Conservation (phyloP, 1,284 basidiomycete genomes). For the Kwoniella shivajii region DNA sequence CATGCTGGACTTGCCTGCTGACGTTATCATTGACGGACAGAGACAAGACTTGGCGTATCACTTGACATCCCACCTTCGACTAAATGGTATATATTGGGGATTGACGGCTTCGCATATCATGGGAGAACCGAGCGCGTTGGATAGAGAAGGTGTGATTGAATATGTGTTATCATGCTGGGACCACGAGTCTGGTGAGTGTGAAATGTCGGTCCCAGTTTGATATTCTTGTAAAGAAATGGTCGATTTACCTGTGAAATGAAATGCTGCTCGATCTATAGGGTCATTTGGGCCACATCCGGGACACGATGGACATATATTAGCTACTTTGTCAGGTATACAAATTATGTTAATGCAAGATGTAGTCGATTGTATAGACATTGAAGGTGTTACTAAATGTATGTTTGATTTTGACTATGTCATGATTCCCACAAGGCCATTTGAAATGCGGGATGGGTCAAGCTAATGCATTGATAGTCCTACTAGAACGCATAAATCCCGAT, state of each 20-base stretch:
- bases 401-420: not conserved
- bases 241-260: too few relatives aligned
- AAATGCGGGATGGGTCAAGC: too few relatives aligned
- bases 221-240: not conserved
- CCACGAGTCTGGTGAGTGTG: constrained; percentile 73
- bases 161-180: constrained; percentile 96
- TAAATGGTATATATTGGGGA: constrained; percentile 98
- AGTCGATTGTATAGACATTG: constrained; percentile 66
- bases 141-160: constrained; percentile 77
- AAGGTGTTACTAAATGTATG: constrained; percentile 75
- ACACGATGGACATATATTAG: constrained; percentile 87
- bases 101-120: constrained; percentile 83
- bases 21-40: too few relatives aligned
- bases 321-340: constrained; percentile 89
- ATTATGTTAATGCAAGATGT: constrained; percentile 85
- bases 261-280: constrained; percentile 61
- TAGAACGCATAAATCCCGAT: constrained; percentile 74
- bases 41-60: constrained; percentile 88
- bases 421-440: too few relatives aligned
- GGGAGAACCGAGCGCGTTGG: constrained; percentile 72
- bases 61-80: constrained; percentile 86
- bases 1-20: constrained; percentile 14
- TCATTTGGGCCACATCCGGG: constrained; percentile 88
- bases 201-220: too few relatives aligned
- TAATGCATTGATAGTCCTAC: constrained; percentile 76